Evolutionary conservation across 345 rosid genomes (phyloP).

Genomic region (Salix udensis): DNA sequence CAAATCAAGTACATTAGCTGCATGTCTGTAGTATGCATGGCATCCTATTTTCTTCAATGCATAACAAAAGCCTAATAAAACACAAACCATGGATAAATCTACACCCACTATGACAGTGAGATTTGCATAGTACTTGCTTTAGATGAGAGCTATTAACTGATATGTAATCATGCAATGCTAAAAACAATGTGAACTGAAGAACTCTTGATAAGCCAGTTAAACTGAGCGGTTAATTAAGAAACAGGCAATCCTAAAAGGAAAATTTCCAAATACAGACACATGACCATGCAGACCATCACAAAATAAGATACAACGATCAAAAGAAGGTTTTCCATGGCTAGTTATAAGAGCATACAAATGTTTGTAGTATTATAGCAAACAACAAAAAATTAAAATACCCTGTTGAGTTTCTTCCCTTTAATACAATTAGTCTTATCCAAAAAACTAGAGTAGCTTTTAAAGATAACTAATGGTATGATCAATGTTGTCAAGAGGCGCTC

Average conservation of each 20-base stretch:
- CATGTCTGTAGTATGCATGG: background rate
- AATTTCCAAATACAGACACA: background rate
- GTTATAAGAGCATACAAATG: background rate
- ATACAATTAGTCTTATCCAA: background rate
- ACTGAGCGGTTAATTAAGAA: background rate
- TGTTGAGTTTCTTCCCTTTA: too few species aligned
- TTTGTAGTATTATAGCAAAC: background rate
- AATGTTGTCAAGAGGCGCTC: too few species aligned
- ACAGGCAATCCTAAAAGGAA: background rate
- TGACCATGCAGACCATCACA: background rate
- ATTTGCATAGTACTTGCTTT: background rate
- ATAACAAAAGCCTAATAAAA: background rate
- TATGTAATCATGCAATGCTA: background rate
- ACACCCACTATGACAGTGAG: background rate
- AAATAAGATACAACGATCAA: background rate
- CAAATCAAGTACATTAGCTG: background rate
- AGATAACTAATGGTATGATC: background rate
- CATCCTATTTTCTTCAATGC: background rate
- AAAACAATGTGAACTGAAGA: background rate
- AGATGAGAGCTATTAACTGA: background rate
- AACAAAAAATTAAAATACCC: background rate
- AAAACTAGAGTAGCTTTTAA: background rate
- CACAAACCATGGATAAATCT: background rate
- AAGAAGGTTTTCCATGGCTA: background rate
- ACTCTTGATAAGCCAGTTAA: constrained; percentile 1